phyloP scores from a whole-genome alignment of 1,284 basidiomycete genomes.

The Meira miltonrushii region DNA sequence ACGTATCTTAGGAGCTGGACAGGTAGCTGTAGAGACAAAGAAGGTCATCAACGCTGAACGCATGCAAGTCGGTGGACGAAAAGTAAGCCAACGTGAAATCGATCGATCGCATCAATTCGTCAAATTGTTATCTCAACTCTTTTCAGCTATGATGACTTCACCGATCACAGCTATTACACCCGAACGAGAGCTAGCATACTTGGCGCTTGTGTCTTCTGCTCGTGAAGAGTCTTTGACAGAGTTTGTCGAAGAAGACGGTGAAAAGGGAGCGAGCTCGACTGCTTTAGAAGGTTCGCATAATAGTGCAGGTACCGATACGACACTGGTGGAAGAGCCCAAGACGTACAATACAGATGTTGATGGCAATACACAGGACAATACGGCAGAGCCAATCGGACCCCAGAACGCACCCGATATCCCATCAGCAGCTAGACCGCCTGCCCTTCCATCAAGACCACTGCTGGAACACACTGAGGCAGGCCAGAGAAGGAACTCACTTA shows the following conservation, averaged over 20 bases:
- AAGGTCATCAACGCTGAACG: slow-evolving; percentile 55
- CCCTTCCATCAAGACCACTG: background rate
- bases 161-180: slow-evolving; percentile 70
- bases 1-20: slow-evolving; percentile 59
- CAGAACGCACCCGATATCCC: background rate
- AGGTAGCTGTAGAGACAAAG: background rate
- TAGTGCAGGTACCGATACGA: slow-evolving; percentile 3
- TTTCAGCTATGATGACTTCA: slow-evolving; percentile 69
- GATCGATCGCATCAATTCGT: slow-evolving; percentile 74
- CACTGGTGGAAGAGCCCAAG: slow-evolving; percentile 9
- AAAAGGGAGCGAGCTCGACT: background rate
- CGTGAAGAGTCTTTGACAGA: slow-evolving; percentile 63
- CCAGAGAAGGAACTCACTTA: slow-evolving; percentile 23
- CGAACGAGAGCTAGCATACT: slow-evolving; percentile 76
- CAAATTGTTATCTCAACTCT: slow-evolving; percentile 69
- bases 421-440: background rate
- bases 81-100: slow-evolving; percentile 74
- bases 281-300: slow-evolving; percentile 1
- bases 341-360: background rate
- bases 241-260: slow-evolving; percentile 1
- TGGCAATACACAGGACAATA: background rate
- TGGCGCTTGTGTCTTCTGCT: slow-evolving; percentile 82
- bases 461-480: background rate
- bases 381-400: background rate
- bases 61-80: slow-evolving; percentile 76